phyloP scores from a whole-genome alignment of 106 monocot species.

The Allium cepa region DNA sequence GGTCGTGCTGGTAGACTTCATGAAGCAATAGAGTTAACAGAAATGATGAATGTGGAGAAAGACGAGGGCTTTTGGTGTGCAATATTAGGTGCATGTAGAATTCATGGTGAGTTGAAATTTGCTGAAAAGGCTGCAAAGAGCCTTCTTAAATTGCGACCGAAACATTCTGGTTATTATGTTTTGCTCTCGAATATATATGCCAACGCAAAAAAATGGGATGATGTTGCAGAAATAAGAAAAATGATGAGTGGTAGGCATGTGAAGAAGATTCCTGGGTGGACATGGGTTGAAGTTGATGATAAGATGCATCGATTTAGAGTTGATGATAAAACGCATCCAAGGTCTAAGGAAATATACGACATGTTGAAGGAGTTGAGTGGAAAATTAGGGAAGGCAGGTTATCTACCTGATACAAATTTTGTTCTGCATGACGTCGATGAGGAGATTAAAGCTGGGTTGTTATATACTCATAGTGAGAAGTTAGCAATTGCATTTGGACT shows the following conservation, averaged over 20 bases:
- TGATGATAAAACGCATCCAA: constrained; percentile 32
- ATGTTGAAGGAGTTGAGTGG: constrained; percentile 22
- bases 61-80: constrained; percentile 54
- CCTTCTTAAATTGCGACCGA: constrained; percentile 37
- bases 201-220: constrained; percentile 33
- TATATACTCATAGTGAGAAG: constrained; percentile 50
- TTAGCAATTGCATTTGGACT: constrained; percentile 44
- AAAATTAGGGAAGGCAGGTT: constrained; percentile 37
- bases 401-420: constrained; percentile 51
- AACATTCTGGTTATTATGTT: constrained; percentile 38
- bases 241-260: constrained; percentile 21
- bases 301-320: constrained; percentile 27
- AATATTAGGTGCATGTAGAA: constrained; percentile 39
- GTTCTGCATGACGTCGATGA: constrained; percentile 65
- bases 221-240: constrained; percentile 33
- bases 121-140: constrained; percentile 39
- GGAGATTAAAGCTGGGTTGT: constrained; percentile 36
- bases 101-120: constrained; percentile 24
- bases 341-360: constrained; percentile 30
- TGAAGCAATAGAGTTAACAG: constrained; percentile 25
- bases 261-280: constrained; percentile 50
- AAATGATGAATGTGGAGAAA: constrained; percentile 27
- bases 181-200: constrained; percentile 55
- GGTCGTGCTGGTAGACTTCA: constrained; percentile 37
- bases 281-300: constrained; percentile 39